Base-by-base conservation (phyloP, 768 basidiomycete genomes). In the Boletus pseudopeckii region DNA sequence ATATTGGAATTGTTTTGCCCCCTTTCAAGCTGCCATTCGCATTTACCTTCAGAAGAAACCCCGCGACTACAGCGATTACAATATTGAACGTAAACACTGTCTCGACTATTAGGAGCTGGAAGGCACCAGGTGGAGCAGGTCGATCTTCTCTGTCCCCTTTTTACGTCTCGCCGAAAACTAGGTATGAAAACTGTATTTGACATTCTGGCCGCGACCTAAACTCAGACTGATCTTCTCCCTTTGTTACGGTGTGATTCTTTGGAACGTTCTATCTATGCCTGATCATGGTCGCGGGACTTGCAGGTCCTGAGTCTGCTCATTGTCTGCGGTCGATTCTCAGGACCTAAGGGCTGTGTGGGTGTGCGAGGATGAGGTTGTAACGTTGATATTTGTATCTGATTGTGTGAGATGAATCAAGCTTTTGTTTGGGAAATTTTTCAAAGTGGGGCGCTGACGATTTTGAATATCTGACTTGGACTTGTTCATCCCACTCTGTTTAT, bases 321-420 rank as follows among this genome's bases (percentile, higher is more conserved):
- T 7, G 17, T 15, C 26, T 44, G n/a, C n/a, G 7, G 17, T 5
- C 28, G 26, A 4, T 28, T 44, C 28, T 14, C 43, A 13, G 24
- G 26, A 26, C 17, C 24, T 43, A n/a, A 43, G 17, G 4, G 38
- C 4, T n/a, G n/a, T 10, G 38, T 11, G n/a, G 14, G 34, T 36
- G 34, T 36, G 34, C 34, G 34, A 36, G 15, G 10, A n/a, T 7
- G n/a, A 3, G 28, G 28, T 2, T 28, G 26, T 4, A 26, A 5
- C 17, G 26, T 9, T 20, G 26, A 28, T 57, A 54, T 64, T 63
- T 63, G 48, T 43, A 28, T 45, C 26, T 61, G 55, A 54, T 58
- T 59, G 59, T 64, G 63, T 64, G 59, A 58, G 60, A 57, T 42
- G 45, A 3, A 10, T 37, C 36, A 37, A 9, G 36, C 36, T 3